Base-by-base conservation (phyloP, 768 basidiomycete species). In the Sutorius australiensis region DNA sequence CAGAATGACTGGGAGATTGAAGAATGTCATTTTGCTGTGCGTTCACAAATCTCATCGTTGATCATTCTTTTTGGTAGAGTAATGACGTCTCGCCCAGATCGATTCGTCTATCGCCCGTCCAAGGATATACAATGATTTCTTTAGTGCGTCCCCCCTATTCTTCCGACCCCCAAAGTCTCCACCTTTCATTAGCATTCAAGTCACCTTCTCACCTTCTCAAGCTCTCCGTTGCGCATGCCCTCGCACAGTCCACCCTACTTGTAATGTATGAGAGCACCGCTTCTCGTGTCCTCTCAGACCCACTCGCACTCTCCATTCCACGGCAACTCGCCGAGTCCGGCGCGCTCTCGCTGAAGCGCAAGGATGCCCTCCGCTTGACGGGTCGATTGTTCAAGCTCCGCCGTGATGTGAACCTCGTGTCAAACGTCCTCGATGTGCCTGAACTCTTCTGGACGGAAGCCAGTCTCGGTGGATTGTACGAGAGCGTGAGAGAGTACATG, bases 361-460 rank as follows among this genome's bases (percentile, higher is more conserved):
- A 78, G 37, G 89, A 95, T 31, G 95, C 95, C 1, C 77, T 97
- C 54, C 88, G 87, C 61, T 76, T 97, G 34, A 97, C 92, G 0
- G 92, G 92, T 1, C 75, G 81, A 30, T 69, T 97, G 37, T 95
- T 97, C 78, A 92, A 87, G 64, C 75, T 97, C 9, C 80, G 93
- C 5, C 80, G 91, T 44, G 92, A 95, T 58, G 86, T 97, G 27
- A 95, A 95, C 61, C 74, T 98, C 1, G 91, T 94, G 10, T 90
- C 88, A 21, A 95, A 95, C 62, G 92, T 98, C 30, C 78, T 98
- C 2, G 95, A 98, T 64, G 87, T 92, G 6, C 94, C 94, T 1
- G 92, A 94, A 64, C 72, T 98, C 42, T 98, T 98, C 69, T 97
- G 94, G 95, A 86, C 84, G 47, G 94, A 95, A 65, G 93, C 92